A percentile compares a stretch with the other conserved stretches of the same genome.
phyloP scores from a whole-genome alignment of 208 protist genomes.

The Angomonas deanei region DNA sequence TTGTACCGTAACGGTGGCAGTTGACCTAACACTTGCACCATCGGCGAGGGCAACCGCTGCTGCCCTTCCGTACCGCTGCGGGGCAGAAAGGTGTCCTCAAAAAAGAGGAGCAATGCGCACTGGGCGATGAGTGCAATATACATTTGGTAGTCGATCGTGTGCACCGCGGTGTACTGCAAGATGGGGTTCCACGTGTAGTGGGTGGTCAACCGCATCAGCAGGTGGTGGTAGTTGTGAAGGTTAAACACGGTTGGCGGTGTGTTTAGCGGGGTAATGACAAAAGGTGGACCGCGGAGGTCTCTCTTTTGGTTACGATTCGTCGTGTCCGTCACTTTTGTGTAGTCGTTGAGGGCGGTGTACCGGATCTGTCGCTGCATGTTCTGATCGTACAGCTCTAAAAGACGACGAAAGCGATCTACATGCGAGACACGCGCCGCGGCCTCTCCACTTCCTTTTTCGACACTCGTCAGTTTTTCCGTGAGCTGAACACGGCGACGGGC shows the following conservation, averaged over 20 bases:
- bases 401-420: not conserved
- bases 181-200: constrained; percentile 23
- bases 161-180: constrained; percentile 38
- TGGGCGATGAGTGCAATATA: constrained; percentile 56
- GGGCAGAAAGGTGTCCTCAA: constrained; percentile 9
- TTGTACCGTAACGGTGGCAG: not conserved
- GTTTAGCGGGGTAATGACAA: not conserved
- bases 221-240: constrained; percentile 12
- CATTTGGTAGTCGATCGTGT: constrained; percentile 56
- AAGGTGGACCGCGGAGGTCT: not conserved
- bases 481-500: not conserved
- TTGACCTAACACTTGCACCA: not conserved
- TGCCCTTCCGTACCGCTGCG: not conserved
- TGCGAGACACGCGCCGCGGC: too few relatives aligned
- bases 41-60: not conserved
- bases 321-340: not conserved
- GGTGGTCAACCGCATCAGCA: constrained; percentile 21
- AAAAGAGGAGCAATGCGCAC: constrained; percentile 32
- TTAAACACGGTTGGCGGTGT: constrained; percentile 1
- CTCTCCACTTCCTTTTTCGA: too few relatives aligned
- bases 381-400: not conserved
- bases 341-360: not conserved
- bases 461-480: not conserved
- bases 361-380: not conserved
- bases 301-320: too few relatives aligned